These are phyloP conservation scores for Dendrobium catenatum DNA, from an alignment of 106 monocot species.

Conservation along the genomic window DNA sequence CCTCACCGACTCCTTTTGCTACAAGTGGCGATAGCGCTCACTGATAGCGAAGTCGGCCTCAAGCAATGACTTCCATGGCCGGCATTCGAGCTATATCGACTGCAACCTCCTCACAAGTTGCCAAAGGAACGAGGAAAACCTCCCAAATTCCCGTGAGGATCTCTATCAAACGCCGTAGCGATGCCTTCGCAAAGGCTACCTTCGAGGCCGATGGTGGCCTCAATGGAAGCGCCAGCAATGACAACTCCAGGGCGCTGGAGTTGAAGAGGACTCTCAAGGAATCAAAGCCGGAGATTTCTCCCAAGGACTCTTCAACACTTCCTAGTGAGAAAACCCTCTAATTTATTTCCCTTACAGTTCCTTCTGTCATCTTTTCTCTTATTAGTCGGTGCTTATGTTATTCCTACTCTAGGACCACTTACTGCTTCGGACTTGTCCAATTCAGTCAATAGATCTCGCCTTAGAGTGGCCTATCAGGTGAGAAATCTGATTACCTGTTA, in stretches of 20 bases:
- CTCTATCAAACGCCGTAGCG: not conserved
- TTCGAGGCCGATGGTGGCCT: not conserved
- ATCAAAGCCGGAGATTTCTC: conserved; percentile 5
- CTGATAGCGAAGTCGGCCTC: not conserved
- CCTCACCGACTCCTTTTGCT: not conserved
- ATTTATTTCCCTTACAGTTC: not conserved
- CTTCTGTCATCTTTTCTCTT: not conserved
- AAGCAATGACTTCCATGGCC: conserved; percentile 6
- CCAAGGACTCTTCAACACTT: conserved; percentile 24
- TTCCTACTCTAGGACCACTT: conserved; percentile 27
- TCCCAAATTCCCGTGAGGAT: not conserved
- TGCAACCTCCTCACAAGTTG: not conserved
- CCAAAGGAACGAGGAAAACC: not conserved
- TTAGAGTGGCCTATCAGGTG: conserved; percentile 53
- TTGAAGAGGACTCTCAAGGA: conserved; percentile 1
- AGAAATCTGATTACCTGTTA: not conserved
- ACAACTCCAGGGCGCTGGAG: conserved; percentile 2
- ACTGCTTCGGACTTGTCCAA: conserved; percentile 23
- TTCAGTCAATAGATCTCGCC: conserved; percentile 19
- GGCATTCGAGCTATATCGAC: not conserved
- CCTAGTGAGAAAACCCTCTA: conserved; percentile 19
- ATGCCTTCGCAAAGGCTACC: not conserved
- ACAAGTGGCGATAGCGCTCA: not conserved
- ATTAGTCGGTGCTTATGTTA: too few relatives aligned
- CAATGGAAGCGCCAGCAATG: not conserved